Conservation (phyloP, 768 basidiomycete species). For the Leccinum barrowsii region DNA sequence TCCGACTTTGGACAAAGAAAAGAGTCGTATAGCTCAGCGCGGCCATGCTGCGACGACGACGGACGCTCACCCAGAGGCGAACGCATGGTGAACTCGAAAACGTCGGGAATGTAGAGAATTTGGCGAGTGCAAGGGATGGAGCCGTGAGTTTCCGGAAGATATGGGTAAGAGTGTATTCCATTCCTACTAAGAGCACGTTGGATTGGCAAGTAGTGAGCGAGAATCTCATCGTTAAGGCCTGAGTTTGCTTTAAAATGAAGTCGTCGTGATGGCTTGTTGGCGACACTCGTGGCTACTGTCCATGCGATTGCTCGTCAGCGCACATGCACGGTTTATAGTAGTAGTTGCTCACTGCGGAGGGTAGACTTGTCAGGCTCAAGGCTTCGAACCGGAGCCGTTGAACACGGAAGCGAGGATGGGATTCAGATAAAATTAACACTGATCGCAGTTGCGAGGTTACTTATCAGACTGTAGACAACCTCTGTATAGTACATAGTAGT, state of each 20-base stretch:
- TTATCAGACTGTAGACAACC: neutral
- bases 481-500: neutral
- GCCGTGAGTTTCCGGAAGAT: neutral
- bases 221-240: too few species aligned
- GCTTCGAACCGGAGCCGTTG: neutral
- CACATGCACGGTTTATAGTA: too few species aligned
- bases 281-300: too few species aligned
- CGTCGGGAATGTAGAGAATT: neutral
- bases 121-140: neutral
- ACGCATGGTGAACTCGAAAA: neutral
- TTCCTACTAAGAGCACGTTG: neutral
- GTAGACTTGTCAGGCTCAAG: neutral
- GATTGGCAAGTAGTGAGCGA: too few species aligned
- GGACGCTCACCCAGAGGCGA: neutral
- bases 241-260: neutral
- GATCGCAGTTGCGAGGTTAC: neutral
- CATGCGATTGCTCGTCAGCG: too few species aligned
- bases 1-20: too few species aligned
- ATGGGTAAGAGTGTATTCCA: neutral
- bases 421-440: neutral
- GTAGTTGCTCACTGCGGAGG: too few species aligned
- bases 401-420: neutral
- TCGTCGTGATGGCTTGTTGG: neutral
- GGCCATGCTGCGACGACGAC: neutral
- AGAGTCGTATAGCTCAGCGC: too few species aligned